phyloP scores from a whole-genome alignment of 305 asterid species.

The Stenogyne calaminthoides region DNA sequence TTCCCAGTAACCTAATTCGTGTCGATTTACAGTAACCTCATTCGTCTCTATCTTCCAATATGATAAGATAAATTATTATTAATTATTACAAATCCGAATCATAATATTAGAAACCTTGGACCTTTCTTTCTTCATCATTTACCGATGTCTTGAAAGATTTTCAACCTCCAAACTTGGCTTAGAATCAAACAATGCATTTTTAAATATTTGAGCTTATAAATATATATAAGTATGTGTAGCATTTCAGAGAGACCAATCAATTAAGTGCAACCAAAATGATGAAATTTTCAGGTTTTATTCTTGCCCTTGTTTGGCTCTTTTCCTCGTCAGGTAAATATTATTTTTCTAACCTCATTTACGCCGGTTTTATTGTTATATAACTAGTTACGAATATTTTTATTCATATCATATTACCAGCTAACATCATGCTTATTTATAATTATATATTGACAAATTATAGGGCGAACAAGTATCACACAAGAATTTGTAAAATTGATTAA shows the following conservation, averaged over 20 bases:
- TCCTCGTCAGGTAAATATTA: constrained; percentile 44
- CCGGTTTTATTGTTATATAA: not conserved
- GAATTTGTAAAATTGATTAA: no score
- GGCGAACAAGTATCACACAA: no score
- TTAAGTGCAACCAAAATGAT: constrained; percentile 35
- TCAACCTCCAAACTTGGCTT: constrained; percentile 51
- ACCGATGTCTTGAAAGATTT: constrained; percentile 26
- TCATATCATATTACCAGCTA: no score
- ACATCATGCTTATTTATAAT: no score
- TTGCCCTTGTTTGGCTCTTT: constrained; percentile 38
- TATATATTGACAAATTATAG: no score
- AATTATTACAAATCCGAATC: not conserved
- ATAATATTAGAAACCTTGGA: not conserved
- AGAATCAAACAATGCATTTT: constrained; percentile 48
- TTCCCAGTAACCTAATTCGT: not conserved
- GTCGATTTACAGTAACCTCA: constrained; percentile 1
- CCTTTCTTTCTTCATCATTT: constrained; percentile 37
- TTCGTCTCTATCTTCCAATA: not conserved
- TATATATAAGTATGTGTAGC: not conserved
- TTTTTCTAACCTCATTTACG: not conserved
- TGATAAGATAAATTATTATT: not conserved
- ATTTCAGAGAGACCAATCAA: not conserved
- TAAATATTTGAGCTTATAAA: not conserved
- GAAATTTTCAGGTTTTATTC: constrained; percentile 24
- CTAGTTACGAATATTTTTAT: no score